Conservation (phyloP, 768 basidiomycete species). For the Leccinum rimulosum region DNA sequence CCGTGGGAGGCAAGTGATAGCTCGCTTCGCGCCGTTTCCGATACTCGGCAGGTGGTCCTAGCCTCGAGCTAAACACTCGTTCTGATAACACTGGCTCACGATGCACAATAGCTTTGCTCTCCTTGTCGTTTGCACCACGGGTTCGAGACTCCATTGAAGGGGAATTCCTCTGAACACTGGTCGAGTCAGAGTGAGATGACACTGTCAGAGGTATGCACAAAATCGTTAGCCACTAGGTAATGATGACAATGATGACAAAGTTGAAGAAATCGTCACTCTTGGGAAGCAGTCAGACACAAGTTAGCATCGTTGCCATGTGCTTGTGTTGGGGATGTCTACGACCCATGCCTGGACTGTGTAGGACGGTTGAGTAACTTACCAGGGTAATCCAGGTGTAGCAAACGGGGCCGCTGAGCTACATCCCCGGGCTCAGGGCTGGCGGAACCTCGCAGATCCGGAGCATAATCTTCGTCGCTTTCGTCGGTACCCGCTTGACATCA, state of each 20-base stretch:
- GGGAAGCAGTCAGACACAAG: no score
- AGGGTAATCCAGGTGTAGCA: no score
- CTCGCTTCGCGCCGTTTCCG: constrained; percentile 27
- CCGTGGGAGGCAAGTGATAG: not conserved
- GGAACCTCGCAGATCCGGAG: constrained; percentile 36
- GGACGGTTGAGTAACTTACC: no score
- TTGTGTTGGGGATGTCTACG: no score
- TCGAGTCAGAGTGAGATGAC: constrained; percentile 9
- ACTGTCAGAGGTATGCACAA: no score
- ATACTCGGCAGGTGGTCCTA: constrained; percentile 28
- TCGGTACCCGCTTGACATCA: constrained; percentile 22
- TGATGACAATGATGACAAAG: constrained; percentile 14
- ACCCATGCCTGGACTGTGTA: constrained; percentile 19
- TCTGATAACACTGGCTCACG: constrained; percentile 31
- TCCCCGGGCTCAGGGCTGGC: constrained; percentile 36
- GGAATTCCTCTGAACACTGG: constrained; percentile 34
- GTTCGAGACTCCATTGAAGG: constrained; percentile 53
- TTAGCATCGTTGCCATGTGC: no score
- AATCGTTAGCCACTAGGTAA: no score
- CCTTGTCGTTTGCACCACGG: constrained; percentile 72
- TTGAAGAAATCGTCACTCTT: no score
- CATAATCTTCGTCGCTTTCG: constrained; percentile 50
- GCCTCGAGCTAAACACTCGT: constrained; percentile 20
- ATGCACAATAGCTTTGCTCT: constrained; percentile 61
- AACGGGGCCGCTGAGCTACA: constrained; percentile 4